A percentile compares a stretch with the other conserved stretches of the same genome.
Evolutionary conservation across 2,329 filamentous ascomycete genomes (phyloP).

Genomic region (Colletotrichum kahawae): DNA sequence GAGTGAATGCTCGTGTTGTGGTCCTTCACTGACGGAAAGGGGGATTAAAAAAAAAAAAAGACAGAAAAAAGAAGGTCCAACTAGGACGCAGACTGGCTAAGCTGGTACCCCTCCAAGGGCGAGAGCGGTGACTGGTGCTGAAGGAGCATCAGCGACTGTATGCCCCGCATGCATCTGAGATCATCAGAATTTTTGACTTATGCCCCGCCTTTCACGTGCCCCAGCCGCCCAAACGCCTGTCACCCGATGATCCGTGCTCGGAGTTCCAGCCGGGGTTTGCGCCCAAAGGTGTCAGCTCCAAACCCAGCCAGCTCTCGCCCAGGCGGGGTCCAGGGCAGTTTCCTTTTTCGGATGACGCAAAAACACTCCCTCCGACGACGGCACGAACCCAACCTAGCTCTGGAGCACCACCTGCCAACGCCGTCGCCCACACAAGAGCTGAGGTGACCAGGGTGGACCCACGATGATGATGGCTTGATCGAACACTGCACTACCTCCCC

Average conservation of each 20-base stretch:
- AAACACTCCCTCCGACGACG: neutral
- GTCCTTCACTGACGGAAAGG: neutral
- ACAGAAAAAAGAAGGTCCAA: neutral
- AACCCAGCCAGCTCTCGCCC: neutral
- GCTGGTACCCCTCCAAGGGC: neutral
- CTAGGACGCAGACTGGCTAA: neutral
- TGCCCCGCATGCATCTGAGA: conserved; percentile 23
- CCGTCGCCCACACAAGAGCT: neutral
- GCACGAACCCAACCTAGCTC: neutral
- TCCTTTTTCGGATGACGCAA: neutral
- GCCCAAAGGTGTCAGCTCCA: neutral
- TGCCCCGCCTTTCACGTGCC: conserved; percentile 23
- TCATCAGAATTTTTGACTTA: conserved; percentile 21
- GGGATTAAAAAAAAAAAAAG: neutral
- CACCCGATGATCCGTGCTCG: conserved; percentile 3
- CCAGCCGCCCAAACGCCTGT: neutral
- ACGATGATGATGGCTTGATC: conserved; percentile 17
- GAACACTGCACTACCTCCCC: neutral
- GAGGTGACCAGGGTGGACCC: neutral
- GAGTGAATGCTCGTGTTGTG: neutral
- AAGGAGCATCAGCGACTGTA: neutral
- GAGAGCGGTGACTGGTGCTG: neutral
- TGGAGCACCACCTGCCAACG: neutral
- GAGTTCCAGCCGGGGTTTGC: neutral
- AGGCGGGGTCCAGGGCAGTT: neutral